Percentiles rank a stretch among this genome's conserved stretches.
These are phyloP conservation scores for Nannochloropsis gaditana DNA, from an alignment of 108 stramenopile species.

Conservation along the genomic window DNA sequence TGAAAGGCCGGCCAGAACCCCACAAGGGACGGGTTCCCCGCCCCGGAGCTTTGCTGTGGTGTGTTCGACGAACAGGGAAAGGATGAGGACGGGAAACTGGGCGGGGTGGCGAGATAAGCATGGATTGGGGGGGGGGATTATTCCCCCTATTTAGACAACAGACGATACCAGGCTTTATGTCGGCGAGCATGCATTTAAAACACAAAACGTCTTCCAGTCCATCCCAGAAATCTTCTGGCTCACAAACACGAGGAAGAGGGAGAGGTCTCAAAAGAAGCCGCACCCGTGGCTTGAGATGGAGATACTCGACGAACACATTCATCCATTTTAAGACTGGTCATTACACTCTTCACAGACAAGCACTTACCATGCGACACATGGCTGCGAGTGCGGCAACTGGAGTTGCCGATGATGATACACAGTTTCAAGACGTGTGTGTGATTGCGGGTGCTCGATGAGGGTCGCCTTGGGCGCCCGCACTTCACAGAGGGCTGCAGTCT, in stretches of 20 bases:
- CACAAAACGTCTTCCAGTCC: too few species aligned
- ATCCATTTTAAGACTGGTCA: too few species aligned
- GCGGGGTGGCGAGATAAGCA: background rate
- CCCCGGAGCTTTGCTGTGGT: background rate
- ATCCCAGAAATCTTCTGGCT: too few species aligned
- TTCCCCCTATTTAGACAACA: background rate
- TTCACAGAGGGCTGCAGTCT: background rate
- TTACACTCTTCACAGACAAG: too few species aligned
- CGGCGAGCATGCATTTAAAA: too few species aligned
- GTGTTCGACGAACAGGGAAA: background rate
- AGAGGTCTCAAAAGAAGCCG: too few species aligned
- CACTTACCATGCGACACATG: slow-evolving; percentile 10
- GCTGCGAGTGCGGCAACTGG: background rate
- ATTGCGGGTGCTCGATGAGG: background rate
- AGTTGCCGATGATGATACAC: background rate
- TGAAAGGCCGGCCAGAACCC: background rate
- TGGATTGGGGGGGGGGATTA: background rate
- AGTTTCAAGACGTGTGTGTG: background rate
- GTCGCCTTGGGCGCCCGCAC: slow-evolving; percentile 7
- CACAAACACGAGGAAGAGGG: too few species aligned
- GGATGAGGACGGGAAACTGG: too few species aligned
- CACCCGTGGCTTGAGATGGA: too few species aligned
- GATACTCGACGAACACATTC: too few species aligned
- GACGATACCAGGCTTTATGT: too few species aligned
- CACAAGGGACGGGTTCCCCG: background rate